Evolutionary conservation across 345 rosid species (phyloP).

Genomic region (Salix brachista): DNA sequence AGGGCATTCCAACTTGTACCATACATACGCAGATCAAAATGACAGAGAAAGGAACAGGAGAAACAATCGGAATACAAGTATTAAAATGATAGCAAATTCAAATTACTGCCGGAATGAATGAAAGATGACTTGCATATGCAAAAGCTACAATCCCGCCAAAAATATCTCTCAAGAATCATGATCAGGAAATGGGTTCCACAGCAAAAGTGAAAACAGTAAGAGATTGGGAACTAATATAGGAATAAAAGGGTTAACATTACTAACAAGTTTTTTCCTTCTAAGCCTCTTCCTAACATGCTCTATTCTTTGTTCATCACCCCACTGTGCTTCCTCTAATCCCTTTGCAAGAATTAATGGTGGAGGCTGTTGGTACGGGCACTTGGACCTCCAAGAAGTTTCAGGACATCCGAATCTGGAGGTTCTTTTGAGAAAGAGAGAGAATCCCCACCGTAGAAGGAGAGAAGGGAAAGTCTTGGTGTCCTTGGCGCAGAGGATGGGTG

Average conservation of each 20-base stretch:
- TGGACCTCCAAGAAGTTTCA: constrained; percentile 65
- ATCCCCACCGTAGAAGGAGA: constrained; percentile 43
- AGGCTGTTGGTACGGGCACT: constrained; percentile 78
- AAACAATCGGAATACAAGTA: background rate
- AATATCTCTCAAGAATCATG: background rate
- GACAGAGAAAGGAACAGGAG: background rate
- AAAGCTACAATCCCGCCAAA: background rate
- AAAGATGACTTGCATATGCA: background rate
- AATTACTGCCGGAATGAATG: background rate
- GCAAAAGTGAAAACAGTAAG: constrained; percentile 46
- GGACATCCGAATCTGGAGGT: constrained; percentile 48
- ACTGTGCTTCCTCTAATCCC: constrained; percentile 64
- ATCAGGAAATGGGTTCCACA: constrained; percentile 49
- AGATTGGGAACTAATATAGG: constrained; percentile 60
- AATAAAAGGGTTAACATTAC: constrained; percentile 46
- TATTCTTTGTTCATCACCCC: constrained; percentile 56
- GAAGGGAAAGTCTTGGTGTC: constrained; percentile 15
- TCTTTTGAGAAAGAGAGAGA: constrained; percentile 54
- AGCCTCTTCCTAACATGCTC: constrained; percentile 57
- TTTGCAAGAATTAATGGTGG: constrained; percentile 57
- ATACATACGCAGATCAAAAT: background rate
- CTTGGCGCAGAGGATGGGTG: constrained; percentile 47
- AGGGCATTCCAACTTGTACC: background rate
- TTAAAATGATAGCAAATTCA: background rate
- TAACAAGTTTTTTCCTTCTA: constrained; percentile 39